Base-by-base conservation (phyloP, 2,329 filamentous ascomycete species). In the Akanthomyces lecanii region DNA sequence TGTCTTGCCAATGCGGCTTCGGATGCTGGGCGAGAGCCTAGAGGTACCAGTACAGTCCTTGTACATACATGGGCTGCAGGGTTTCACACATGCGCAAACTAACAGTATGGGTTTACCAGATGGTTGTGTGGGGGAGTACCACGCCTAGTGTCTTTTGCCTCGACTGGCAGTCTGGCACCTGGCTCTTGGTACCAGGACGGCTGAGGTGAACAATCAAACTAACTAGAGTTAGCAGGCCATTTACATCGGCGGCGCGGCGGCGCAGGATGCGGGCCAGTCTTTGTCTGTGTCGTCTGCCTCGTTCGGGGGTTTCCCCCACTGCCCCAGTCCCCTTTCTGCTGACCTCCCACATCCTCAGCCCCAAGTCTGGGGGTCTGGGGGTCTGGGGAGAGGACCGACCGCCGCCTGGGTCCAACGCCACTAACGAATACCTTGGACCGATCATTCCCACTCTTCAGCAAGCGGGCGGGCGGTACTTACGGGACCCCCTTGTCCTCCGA, bases 101-200 rank as follows among this genome's bases (percentile, higher is more conserved):
- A 23, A 48, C 56, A 42, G 30, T 42, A 59, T 51, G 47, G 48
- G 38, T 38, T 33, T 47, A 48, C 28, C 40, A 61, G 59, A 61
- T 48, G 59, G 59, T 28, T 61, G 59, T 61, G 59, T 55, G 59
- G 59, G 59, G 59, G 38, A 45, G 28, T 25, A 44, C 40, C 58
- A 48, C 53, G 58, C 8, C 38, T 61, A 61, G 48, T 38, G 58
- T 30, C 28, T 45, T 61, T 61, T 53, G 30, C n/a, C 57, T 61
- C 38, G 58, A 53, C 58, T 36, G 36, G 36, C 38, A 33, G 14
- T n/a, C 18, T 16, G 53, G 21, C 48, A 18, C 8, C 45, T 47
- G 3, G 44, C 44, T 10, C 18, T 5, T 11, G 8, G 25, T 21
- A 30, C 38, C 38, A 55, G 23, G 53, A 54, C 30, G 25, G 25